Conservation (phyloP, 352 stramenopile genomes). For the Globisporangium cystogenes region DNA sequence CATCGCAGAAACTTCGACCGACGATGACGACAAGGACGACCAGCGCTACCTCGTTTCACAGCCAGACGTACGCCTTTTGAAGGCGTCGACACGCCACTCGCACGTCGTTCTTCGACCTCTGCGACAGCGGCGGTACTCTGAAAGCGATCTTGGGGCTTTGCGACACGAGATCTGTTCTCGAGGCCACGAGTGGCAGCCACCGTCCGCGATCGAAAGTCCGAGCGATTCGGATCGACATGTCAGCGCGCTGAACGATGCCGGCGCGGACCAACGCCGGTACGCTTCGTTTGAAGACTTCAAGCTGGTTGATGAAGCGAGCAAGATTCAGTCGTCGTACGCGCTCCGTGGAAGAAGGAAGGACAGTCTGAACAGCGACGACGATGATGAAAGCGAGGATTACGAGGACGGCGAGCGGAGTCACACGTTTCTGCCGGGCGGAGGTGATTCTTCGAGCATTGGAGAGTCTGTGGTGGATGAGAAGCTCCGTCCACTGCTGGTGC, state of each 20-base stretch:
- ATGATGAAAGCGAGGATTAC: slow-evolving; percentile 12
- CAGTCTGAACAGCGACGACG: slow-evolving; percentile 18
- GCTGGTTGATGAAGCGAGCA: background rate
- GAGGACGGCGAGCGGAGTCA: slow-evolving; percentile 7
- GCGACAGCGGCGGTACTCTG: slow-evolving; percentile 7
- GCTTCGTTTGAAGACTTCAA: slow-evolving; percentile 5
- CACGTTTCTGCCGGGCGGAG: slow-evolving; percentile 2
- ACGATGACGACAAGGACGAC: background rate
- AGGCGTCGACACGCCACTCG: background rate
- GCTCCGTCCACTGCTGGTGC: slow-evolving; percentile 53
- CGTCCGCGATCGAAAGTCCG: background rate
- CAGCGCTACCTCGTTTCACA: background rate
- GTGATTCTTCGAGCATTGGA: slow-evolving; percentile 17
- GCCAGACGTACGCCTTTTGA: background rate
- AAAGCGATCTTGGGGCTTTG: slow-evolving; percentile 3
- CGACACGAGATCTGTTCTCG: background rate
- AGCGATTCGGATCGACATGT: background rate
- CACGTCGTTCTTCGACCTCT: background rate
- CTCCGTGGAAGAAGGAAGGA: slow-evolving; percentile 1
- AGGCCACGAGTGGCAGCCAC: background rate
- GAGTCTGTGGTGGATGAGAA: slow-evolving; percentile 56
- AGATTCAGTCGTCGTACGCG: slow-evolving; percentile 1
- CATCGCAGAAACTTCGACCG: background rate
- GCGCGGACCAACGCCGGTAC: background rate
- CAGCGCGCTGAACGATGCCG: slow-evolving; percentile 1